phyloP scores from a whole-genome alignment of 2,329 filamentous ascomycete species.

The Fusarium sp. region DNA sequence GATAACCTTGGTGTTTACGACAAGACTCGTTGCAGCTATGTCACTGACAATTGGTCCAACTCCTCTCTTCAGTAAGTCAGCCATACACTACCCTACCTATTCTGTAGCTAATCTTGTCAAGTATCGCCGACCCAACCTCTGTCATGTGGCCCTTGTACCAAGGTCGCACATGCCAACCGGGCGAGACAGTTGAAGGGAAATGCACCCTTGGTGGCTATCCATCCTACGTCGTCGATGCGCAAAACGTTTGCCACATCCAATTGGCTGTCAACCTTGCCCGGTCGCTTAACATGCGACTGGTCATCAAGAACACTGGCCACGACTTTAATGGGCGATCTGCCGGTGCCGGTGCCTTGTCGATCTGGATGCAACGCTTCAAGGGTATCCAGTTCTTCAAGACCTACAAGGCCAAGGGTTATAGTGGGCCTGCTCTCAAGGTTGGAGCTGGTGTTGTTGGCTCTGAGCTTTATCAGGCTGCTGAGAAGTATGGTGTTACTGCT shows the following conservation, averaged over 20 bases:
- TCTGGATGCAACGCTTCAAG: slow-evolving; percentile 66
- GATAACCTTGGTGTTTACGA: slow-evolving; percentile 37
- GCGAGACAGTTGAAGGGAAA: slow-evolving; percentile 14
- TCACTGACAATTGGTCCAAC: slow-evolving; percentile 43
- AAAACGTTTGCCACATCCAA: slow-evolving; percentile 55
- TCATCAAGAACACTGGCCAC: slow-evolving; percentile 59
- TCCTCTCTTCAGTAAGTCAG: slow-evolving; percentile 33
- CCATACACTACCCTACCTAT: rapidly evolving
- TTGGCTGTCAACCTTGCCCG: slow-evolving; percentile 57
- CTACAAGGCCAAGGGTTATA: slow-evolving; percentile 40
- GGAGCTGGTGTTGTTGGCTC: slow-evolving; percentile 62
- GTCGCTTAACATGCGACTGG: slow-evolving; percentile 53
- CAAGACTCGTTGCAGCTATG: slow-evolving; percentile 36
- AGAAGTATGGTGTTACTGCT: slow-evolving; percentile 55
- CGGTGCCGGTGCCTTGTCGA: slow-evolving; percentile 63
- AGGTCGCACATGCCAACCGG: slow-evolving; percentile 49
- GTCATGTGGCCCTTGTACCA: slow-evolving; percentile 52
- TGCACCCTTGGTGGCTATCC: slow-evolving; percentile 55
- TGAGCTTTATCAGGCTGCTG: slow-evolving; percentile 61
- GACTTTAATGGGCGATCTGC: slow-evolving; percentile 61
- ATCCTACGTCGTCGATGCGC: slow-evolving; percentile 52
- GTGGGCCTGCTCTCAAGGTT: slow-evolving; percentile 61
- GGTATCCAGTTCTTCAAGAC: slow-evolving; percentile 42
- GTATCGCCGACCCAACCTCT: slow-evolving; percentile 50
- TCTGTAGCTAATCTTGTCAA: slow-evolving; percentile 8